Evolutionary conservation across 805 yeast species (phyloP).

Genomic region (Maudiozyma turicensis): DNA sequence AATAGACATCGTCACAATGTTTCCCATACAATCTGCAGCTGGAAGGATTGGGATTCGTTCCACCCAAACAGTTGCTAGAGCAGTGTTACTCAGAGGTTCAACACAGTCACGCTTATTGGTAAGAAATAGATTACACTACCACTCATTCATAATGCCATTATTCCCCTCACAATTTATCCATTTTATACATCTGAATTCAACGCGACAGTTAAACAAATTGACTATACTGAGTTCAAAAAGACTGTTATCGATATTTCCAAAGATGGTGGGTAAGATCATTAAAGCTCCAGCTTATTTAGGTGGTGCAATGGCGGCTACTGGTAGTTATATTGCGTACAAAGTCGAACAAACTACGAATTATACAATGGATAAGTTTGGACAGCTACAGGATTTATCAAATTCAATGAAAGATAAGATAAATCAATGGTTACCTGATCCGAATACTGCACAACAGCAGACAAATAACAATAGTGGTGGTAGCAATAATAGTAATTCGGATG

Average conservation of each 20-base stretch:
- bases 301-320: conserved; percentile 89
- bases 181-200: conserved; percentile 5
- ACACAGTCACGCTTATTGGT: neutral
- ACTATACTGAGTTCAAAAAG: conserved; percentile 13
- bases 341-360: conserved; percentile 75
- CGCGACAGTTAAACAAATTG: conserved; percentile 1
- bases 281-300: conserved; percentile 77
- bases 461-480: conserved; percentile 53
- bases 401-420: conserved; percentile 37
- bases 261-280: conserved; percentile 43
- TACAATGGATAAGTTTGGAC: conserved; percentile 55
- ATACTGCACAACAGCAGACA: conserved; percentile 30
- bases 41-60: neutral
- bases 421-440: conserved; percentile 23
- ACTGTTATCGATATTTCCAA: conserved; percentile 35
- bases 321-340: conserved; percentile 85
- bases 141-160: conserved; percentile 17
- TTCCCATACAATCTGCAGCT: neutral
- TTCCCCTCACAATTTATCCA: conserved; percentile 13
- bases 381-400: conserved; percentile 53
- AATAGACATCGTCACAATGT: neutral
- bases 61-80: neutral
- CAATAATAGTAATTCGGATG: conserved; percentile 30
- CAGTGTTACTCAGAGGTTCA: neutral
- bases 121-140: conserved; percentile 9